phyloP scores from a whole-genome alignment of 2,329 filamentous ascomycete species.

The Stemphylium vesicarium region DNA sequence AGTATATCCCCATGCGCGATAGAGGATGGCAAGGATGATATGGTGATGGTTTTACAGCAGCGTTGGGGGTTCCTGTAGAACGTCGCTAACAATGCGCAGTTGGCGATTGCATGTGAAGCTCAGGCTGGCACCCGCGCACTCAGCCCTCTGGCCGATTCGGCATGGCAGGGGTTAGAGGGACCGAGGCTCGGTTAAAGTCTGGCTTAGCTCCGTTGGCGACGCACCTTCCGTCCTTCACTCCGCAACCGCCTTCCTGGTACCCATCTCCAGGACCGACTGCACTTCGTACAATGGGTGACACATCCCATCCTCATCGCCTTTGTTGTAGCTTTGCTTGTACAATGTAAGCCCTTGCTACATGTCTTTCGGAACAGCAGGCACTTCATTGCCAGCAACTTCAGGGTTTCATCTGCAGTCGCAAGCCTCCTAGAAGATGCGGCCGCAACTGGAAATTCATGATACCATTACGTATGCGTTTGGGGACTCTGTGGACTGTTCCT shows the following conservation, averaged over 20 bases:
- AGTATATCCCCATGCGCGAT: not conserved
- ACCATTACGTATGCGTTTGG: too few relatives aligned
- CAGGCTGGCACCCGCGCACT: not conserved
- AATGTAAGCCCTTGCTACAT: too few relatives aligned
- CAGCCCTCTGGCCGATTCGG: not conserved
- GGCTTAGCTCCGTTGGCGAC: not conserved
- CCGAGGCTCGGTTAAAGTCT: constrained; percentile 1
- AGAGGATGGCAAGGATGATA: not conserved
- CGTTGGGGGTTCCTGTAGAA: not conserved
- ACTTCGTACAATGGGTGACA: too few relatives aligned
- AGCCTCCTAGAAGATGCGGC: too few relatives aligned
- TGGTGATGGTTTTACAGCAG: not conserved
- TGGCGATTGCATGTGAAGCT: not conserved
- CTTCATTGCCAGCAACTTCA: too few relatives aligned
- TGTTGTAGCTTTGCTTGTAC: too few relatives aligned
- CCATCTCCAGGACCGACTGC: too few relatives aligned
- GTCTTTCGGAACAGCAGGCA: too few relatives aligned
- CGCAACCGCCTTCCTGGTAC: not conserved
- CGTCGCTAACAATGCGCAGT: not conserved
- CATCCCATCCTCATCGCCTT: too few relatives aligned
- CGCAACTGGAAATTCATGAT: too few relatives aligned
- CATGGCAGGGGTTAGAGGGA: not conserved
- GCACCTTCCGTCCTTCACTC: not conserved
- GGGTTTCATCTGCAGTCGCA: too few relatives aligned
- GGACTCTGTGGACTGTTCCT: too few relatives aligned